Base-by-base conservation (phyloP, 2,329 filamentous ascomycete species). In the Claviceps pusilla region DNA sequence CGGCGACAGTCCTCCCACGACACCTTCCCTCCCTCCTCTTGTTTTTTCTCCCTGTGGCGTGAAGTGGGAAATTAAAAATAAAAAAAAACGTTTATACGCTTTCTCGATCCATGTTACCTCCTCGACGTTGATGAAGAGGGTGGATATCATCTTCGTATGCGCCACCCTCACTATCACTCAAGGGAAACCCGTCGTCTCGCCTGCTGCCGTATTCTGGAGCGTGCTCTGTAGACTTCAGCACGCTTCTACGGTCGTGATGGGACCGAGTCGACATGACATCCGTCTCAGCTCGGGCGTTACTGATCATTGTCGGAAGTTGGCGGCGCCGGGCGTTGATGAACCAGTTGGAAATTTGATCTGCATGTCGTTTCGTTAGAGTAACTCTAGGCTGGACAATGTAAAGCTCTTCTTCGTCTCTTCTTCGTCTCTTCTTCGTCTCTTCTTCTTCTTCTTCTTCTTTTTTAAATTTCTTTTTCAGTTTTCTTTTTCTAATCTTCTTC, bases 291-390 rank as follows among this genome's bases (percentile, higher is more conserved):
- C 72, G 71, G 2, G 76, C 75, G 58, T 77, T 78, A 62, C 73
- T 80, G 59, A 80, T 76, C 73, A 84, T 76, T 45, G 71, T 69
- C 1, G 80, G 80, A 24, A 84, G 68, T 61, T 84, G 78, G 50
- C 85, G 80, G 55, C 85, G 76, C 53, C 84, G 78, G 33, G 84
- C 84, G 59, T 89, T 89, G 69, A 88, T 89, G 68, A 87, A 89
- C 85, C 85, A 89, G 68, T 88, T 88, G 57, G 82, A 86, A 28
- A 89, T 86, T 73, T 82, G 79, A 67, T 82, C 79, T 83, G 49
- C 16, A 54, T 61, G 54, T 33, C 62, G 5, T n/a, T 48, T 48
- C 56, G 54, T 54, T 19, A 41, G 51, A 11, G 14, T 14, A 11
- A 46, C 6, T 29, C 24, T 29, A 12, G 19, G 9, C n/a, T 24